Percentiles rank a stretch among this genome's conserved stretches.
Evolutionary conservation across 805 yeast species (phyloP).

Genomic region (Ogataea glucozyma): DNA sequence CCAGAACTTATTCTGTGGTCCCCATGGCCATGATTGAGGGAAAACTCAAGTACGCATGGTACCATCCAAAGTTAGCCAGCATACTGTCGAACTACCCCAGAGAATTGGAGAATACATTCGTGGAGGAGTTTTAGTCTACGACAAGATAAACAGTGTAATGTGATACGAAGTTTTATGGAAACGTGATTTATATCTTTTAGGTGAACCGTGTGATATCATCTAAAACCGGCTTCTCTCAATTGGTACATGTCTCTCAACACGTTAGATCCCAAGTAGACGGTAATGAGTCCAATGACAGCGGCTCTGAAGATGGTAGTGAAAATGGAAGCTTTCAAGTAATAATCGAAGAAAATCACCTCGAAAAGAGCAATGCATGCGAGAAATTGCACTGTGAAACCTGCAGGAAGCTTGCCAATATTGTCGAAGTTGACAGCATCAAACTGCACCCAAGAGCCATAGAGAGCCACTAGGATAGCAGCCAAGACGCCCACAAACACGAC

Average conservation of each 20-base stretch:
- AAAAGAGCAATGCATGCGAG: constrained; percentile 47
- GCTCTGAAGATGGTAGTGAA: constrained; percentile 55
- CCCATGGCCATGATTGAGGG: constrained; percentile 90
- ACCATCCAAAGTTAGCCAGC: constrained; percentile 38
- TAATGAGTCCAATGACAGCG: constrained; percentile 50
- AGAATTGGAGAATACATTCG: constrained; percentile 53
- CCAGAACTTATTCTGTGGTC: constrained; percentile 83
- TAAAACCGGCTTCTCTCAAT: constrained; percentile 31
- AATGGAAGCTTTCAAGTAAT: constrained; percentile 60
- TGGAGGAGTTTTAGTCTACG: constrained; percentile 32
- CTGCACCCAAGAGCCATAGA: constrained; percentile 44
- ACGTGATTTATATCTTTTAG: too few species aligned
- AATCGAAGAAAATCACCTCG: constrained; percentile 56
- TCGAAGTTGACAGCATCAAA: constrained; percentile 39
- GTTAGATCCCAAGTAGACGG: constrained; percentile 63
- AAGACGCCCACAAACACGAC: constrained; percentile 49
- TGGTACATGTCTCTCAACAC: constrained; percentile 47
- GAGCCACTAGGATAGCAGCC: constrained; percentile 39
- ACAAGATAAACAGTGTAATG: constrained; percentile 3
- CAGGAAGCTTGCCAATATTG: constrained; percentile 36
- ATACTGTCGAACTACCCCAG: constrained; percentile 48
- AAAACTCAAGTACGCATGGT: constrained; percentile 73
- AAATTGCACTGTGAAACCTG: constrained; percentile 44
- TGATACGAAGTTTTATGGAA: too few species aligned
- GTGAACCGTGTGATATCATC: constrained; percentile 11